phyloP scores from a whole-genome alignment of 2,329 filamentous ascomycete genomes.

The Metarhizium rileyi region DNA sequence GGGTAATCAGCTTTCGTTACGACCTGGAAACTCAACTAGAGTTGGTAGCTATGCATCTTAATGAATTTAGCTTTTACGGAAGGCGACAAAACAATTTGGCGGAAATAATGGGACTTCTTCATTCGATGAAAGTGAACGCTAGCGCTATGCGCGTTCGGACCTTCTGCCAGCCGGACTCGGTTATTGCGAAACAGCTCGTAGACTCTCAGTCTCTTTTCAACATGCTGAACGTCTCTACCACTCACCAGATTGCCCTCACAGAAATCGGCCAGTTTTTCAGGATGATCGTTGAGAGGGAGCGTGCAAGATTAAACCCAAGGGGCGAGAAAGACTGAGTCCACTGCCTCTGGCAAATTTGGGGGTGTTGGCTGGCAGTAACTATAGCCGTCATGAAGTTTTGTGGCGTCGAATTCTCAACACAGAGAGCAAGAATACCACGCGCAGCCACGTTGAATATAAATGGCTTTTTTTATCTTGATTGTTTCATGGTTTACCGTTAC shows the following conservation, averaged over 20 bases:
- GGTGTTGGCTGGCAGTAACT: background rate
- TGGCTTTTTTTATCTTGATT: background rate
- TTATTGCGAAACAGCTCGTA: constrained; percentile 47
- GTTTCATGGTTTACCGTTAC: too few relatives aligned
- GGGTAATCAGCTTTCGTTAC: constrained; percentile 47
- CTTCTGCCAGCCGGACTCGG: constrained; percentile 48
- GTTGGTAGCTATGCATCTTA: constrained; percentile 37
- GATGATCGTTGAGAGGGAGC: constrained; percentile 37
- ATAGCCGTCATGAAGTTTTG: background rate
- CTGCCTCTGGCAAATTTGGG: background rate
- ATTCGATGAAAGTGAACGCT: constrained; percentile 43
- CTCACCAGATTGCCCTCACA: constrained; percentile 34
- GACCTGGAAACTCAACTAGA: constrained; percentile 52
- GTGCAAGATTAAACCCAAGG: background rate
- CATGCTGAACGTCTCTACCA: constrained; percentile 35
- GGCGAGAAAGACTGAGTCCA: background rate
- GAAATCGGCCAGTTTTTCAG: constrained; percentile 47
- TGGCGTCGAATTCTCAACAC: background rate
- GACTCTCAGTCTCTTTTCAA: constrained; percentile 42
- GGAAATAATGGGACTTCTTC: constrained; percentile 37
- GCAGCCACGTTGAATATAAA: background rate
- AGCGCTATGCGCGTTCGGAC: constrained; percentile 43
- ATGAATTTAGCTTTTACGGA: constrained; percentile 46
- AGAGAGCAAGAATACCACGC: background rate
- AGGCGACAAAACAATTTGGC: constrained; percentile 30